These are phyloP conservation scores for Poa annua DNA, from an alignment of 176 grass and related monocot species.

Conservation along the genomic window DNA sequence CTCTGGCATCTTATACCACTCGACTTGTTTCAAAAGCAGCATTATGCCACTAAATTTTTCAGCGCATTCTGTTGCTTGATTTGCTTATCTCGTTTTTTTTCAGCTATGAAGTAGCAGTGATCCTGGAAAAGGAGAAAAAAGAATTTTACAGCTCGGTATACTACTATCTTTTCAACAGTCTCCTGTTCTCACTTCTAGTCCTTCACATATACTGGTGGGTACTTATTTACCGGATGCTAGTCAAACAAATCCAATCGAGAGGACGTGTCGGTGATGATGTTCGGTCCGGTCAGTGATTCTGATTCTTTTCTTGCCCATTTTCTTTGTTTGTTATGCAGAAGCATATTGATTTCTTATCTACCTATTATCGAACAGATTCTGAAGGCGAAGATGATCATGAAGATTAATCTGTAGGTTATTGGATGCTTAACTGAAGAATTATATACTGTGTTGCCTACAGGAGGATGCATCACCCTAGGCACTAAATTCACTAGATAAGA, in stretches of 20 bases:
- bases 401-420: slow-evolving; percentile 48
- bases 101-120: slow-evolving; percentile 84
- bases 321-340: neutral
- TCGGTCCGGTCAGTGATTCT: slow-evolving; percentile 68
- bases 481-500: slow-evolving; percentile 33
- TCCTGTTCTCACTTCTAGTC: slow-evolving; percentile 82
- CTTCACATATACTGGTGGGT: slow-evolving; percentile 96
- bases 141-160: slow-evolving; percentile 77
- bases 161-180: slow-evolving; percentile 93
- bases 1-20: slow-evolving; percentile 16
- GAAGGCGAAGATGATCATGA: slow-evolving; percentile 86
- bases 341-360: slow-evolving; percentile 28
- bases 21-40: slow-evolving; percentile 15
- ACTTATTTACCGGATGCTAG: slow-evolving; percentile 81
- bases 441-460: slow-evolving; percentile 21
- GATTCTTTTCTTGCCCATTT: slow-evolving; percentile 13
- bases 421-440: slow-evolving; percentile 32
- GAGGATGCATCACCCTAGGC: slow-evolving; percentile 24
- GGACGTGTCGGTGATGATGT: slow-evolving; percentile 78
- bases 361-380: slow-evolving; percentile 70
- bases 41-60: neutral
- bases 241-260: slow-evolving; percentile 85
- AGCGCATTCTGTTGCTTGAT: slow-evolving; percentile 27
- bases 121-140: slow-evolving; percentile 72
- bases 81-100: slow-evolving; percentile 31